A percentile compares a stretch with the other conserved stretches of the same genome.
phyloP scores from a whole-genome alignment of 306 rosid species.

The Glycine soja region DNA sequence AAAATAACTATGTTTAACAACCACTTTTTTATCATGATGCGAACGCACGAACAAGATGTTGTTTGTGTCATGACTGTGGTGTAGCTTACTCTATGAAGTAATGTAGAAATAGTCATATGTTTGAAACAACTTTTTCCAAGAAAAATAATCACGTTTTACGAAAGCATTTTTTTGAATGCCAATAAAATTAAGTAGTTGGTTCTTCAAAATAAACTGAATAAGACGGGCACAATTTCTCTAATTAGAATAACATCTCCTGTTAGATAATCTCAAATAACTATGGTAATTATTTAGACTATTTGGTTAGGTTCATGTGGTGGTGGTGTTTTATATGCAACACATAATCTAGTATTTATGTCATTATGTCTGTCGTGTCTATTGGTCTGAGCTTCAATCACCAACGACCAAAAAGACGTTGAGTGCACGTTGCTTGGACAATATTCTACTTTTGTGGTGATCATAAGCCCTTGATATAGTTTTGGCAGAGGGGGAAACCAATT shows the following conservation, averaged over 20 bases:
- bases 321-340: too few relatives aligned
- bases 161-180: neutral
- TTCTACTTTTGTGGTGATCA: slow-evolving; percentile 80
- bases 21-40: slow-evolving; percentile 47
- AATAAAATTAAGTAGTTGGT: neutral
- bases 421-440: slow-evolving; percentile 82
- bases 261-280: neutral
- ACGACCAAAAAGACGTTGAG: slow-evolving; percentile 87
- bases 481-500: slow-evolving; percentile 75
- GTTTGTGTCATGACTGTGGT: slow-evolving; percentile 45
- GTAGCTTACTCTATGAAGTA: slow-evolving; percentile 40
- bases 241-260: neutral
- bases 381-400: slow-evolving; percentile 63
- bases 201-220: neutral
- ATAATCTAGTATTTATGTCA: too few relatives aligned
- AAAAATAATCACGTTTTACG: neutral
- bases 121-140: neutral
- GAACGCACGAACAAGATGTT: slow-evolving; percentile 42
- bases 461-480: slow-evolving; percentile 86
- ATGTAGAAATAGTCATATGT: slow-evolving; percentile 48
- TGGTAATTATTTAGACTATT: neutral
- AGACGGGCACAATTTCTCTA: neutral
- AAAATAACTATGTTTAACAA: slow-evolving; percentile 43
- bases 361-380: too few relatives aligned
- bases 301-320: too few relatives aligned